Base-by-base conservation (phyloP, 331 rosid genomes). In the Malus hybrid region DNA sequence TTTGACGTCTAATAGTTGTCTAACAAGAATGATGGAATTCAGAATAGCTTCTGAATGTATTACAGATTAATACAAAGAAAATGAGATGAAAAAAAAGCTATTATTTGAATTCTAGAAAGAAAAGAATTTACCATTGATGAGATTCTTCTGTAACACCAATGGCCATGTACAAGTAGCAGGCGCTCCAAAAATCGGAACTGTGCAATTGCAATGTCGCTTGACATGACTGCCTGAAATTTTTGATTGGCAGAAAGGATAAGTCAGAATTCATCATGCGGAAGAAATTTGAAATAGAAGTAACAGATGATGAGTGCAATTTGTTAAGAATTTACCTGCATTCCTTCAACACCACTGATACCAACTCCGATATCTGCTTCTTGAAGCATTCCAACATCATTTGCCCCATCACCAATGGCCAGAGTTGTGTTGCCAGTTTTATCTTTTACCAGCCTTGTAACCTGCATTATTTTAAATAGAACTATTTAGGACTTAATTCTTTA, bases 61-160 rank as follows among this genome's bases (percentile, higher is more conserved):
- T 15, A 20, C 19, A 20, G 42, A 61, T 75, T n/a, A 73, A 46
- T 33, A 39, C 39, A 24, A 70, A 61, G 46, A 39, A 39, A 39
- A 39, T 39, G 46, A 39, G 46, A 32, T 39, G 15, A 39, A 52
- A 52, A 15, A 6, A 7, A 46, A 50, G 15, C 68, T 12, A 22
- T 32, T 36, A 69, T 65, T 55, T 19, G 19, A 59, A 39, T 24
- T 76, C 16, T 69, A 44, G 7, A 11, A 22, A 68, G n/a, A 11
- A 27, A 72, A 76, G 81, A 83, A 33, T n/a, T 68, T 90, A 94
- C 99, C 99, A 92, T 92, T 66, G 96, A 82, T 12, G 99, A 87
- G 76, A 94, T 94, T 78, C 99, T 92, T 85, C 96, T 88, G 87
- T 94, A 94, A 81, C 98, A 94, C 98, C 98, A 94, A 82, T 94